These are phyloP conservation scores for Monosporascus sp. DNA, from an alignment of 2,329 filamentous ascomycete genomes.

Conservation along the genomic window DNA sequence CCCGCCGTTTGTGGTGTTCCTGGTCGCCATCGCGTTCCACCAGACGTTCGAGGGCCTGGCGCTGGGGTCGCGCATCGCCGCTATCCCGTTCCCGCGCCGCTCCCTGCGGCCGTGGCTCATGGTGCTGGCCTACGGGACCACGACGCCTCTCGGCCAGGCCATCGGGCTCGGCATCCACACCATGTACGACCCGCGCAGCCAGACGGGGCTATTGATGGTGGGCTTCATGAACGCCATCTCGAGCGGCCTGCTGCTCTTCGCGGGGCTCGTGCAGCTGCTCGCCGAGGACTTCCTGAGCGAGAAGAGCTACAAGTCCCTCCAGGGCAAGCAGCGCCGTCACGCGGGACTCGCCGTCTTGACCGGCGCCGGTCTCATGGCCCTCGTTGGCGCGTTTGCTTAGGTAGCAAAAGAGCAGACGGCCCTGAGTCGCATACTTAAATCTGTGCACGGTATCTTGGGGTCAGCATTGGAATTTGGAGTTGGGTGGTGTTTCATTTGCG, in stretches of 20 bases:
- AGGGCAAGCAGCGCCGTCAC: conserved; percentile 54
- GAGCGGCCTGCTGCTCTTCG: conserved; percentile 73
- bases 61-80: conserved; percentile 77
- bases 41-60: conserved; percentile 88
- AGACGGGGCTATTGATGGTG: conserved; percentile 73
- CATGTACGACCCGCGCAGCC: conserved; percentile 73
- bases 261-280: conserved; percentile 76
- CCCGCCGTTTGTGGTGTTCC: conserved; percentile 71
- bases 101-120: conserved; percentile 78
- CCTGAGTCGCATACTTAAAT: conserved; percentile 4
- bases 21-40: conserved; percentile 77
- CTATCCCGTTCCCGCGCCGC: conserved; percentile 68
- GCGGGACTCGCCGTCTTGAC: conserved; percentile 60
- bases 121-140: conserved; percentile 70
- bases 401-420: not conserved
- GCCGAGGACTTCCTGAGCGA: conserved; percentile 79
- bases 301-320: conserved; percentile 64
- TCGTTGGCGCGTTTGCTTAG: conserved; percentile 68
- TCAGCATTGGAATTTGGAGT: not conserved
- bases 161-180: conserved; percentile 74
- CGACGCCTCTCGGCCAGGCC: conserved; percentile 77
- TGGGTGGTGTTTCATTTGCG: not conserved
- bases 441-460: not conserved
- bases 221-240: conserved; percentile 86
- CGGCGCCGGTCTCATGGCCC: conserved; percentile 64